Evolutionary conservation across 2,329 filamentous ascomycete species (phyloP), one percentile per base, ranked within the genome.

Genomic region (Mycosphaerella arachidis): DNA sequence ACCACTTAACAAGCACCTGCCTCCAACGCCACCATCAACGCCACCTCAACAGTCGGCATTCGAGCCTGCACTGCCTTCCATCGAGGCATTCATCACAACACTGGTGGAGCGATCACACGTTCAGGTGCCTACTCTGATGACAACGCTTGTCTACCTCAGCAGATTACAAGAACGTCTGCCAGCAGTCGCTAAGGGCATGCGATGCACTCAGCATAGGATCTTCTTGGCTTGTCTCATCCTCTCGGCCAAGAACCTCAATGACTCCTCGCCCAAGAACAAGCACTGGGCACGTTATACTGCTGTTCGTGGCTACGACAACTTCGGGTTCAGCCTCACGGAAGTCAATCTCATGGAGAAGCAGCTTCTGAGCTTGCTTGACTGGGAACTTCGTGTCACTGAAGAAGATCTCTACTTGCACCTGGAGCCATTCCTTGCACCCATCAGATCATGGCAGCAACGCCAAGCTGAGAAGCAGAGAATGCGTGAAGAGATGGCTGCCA

Each of bases 321-420:
- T 97, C 72, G 90, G 92, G 69, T 97, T 99, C 82, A 93, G 87
- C 70, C 84, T 92, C 67, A 94, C 91, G 37, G 94, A 99, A 79
- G 94, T 99, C 70, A 99, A 99, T 81, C 83, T 97, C 63, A 99
- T 99, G 94, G 94, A 99, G 84, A 95, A 96, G 84, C 94, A 99
- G 78, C 84, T 99, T 31, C 87, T 99, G 55, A 94, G 91, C 80
- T 84, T 99, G 48, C 83, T 99, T 50, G 90, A 97, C 74, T 99
- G 92, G 91, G 91, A 99, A 67, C 85, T 96, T 62, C 85, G 90
- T 67, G 92, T 99, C 72, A 87, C 82, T 46, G 86, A 92, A 71
- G 83, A 92, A 58, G 92, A 97, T 70, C 86, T 99, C 48, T 91
- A 96, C 79, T 82, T 81, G 66, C 90, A 96, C 75, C 83, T 97